Evolutionary conservation across 306 rosid species (phyloP), one percentile per base, ranked within the genome.

Genomic region (Malus domestica): DNA sequence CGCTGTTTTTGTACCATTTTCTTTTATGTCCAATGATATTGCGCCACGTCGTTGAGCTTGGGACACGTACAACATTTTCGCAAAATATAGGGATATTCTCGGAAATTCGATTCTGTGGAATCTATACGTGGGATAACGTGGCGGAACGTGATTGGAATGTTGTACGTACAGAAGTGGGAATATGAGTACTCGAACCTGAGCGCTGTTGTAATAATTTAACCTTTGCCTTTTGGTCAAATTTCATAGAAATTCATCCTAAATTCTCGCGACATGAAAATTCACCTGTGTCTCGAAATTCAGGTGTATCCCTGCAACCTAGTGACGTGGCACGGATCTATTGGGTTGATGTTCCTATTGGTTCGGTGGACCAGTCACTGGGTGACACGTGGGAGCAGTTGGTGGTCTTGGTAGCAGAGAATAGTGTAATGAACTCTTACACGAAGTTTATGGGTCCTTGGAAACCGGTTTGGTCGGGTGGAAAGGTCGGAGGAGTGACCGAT

Each of bases 241-340:
- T 68, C 79, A 77, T 79, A 67, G 80, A 85, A 87, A 88, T 90
- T 85, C 88, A 85, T 78, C 81, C 80, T 80, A 90, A 90, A 90
- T 90, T 85, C 91, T 79, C 76, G 83, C 58, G 57, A 83, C 83
- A 90, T 85, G 86, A 77, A 67, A 80, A 74, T 75, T 81, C 72
- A 77, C 40, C 70, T 75, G 14, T 7, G 14, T 16, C 13, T 16
- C 23, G n/a, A 71, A 18, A 54, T 78, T 83, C 86, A 20, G 46
- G 74, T 73, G 81, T 59, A 30, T 11, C 52, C 11, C 70, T 22
- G 57, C 23, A 30, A 27, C 18, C 11, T 2, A 4, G 19, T 69
- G 70, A 80, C 71, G 29, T 73, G 87, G 77, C 80, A 0, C 1
- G 0, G 5, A 0, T 0, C 9, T 27, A 78, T 23, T 75, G 38